These are phyloP conservation scores for Cordyceps tenuipes DNA, from an alignment of 2,329 filamentous ascomycete species.

Conservation along the genomic window DNA sequence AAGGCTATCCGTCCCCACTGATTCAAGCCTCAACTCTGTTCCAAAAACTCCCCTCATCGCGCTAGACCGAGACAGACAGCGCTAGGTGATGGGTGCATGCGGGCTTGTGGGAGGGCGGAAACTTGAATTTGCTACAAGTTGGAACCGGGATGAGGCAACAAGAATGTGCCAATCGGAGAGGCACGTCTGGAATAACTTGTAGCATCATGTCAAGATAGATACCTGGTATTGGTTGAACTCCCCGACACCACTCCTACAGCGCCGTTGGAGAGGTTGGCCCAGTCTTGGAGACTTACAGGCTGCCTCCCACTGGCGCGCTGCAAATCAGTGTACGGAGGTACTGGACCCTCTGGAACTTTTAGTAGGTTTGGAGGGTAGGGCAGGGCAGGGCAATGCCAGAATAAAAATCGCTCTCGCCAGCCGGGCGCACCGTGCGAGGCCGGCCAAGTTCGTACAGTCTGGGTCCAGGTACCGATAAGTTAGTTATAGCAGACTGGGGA, in stretches of 20 bases:
- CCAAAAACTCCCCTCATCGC: background rate
- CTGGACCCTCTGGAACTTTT: background rate
- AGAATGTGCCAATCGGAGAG: background rate
- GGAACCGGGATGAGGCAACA: background rate
- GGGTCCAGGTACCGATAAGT: constrained; percentile 8
- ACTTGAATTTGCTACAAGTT: background rate
- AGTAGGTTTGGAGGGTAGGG: background rate
- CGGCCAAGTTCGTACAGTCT: background rate
- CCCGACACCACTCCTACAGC: too few species aligned
- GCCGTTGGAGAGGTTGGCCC: background rate
- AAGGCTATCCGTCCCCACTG: background rate
- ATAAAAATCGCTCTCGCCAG: background rate
- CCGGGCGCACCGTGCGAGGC: constrained; percentile 8
- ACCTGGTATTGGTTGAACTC: background rate
- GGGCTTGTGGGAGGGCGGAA: background rate
- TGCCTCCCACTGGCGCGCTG: background rate
- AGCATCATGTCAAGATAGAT: background rate
- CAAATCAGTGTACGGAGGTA: background rate
- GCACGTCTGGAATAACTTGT: background rate
- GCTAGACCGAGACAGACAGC: constrained; percentile 7
- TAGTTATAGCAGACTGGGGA: background rate
- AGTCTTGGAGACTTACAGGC: background rate
- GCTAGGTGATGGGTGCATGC: constrained; percentile 1
- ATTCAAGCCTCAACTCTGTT: background rate
- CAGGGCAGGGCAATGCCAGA: too few species aligned